A percentile compares a stretch with the other conserved stretches of the same genome.
phyloP scores from a whole-genome alignment of 345 rosid genomes.

The Moringa oleifera region DNA sequence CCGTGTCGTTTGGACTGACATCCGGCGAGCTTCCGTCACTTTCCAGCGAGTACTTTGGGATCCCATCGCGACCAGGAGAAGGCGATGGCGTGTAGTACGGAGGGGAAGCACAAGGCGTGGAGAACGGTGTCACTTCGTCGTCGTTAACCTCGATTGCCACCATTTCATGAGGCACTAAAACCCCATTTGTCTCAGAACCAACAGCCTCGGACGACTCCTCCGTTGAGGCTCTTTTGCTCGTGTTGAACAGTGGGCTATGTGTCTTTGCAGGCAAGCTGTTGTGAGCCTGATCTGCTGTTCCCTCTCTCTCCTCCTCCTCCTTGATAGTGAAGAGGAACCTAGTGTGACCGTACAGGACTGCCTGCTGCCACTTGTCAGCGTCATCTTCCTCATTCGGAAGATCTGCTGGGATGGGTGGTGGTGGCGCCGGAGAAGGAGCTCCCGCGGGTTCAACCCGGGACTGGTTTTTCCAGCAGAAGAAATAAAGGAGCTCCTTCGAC shows the following conservation, averaged over 20 bases:
- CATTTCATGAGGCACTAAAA: background rate
- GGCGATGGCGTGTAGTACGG: conserved; percentile 52
- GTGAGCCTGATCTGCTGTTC: background rate
- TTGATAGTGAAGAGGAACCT: conserved; percentile 59
- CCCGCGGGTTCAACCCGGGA: conserved; percentile 44
- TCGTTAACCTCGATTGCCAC: conserved; percentile 2
- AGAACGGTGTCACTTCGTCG: conserved; percentile 52
- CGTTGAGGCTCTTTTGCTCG: background rate
- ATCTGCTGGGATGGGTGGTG: background rate
- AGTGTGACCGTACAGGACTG: conserved; percentile 41
- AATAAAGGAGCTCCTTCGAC: conserved; percentile 73
- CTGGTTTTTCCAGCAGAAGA: conserved; percentile 64
- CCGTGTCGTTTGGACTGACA: background rate
- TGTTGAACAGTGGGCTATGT: background rate
- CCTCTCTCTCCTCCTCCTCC: conserved; percentile 68
- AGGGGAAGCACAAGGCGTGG: conserved; percentile 67
- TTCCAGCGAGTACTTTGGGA: background rate
- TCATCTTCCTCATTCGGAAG: conserved; percentile 18
- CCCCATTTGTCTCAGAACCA: background rate
- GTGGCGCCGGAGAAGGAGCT: conserved; percentile 14
- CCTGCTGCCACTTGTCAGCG: conserved; percentile 28
- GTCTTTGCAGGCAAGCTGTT: background rate
- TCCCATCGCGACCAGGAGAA: conserved; percentile 41
- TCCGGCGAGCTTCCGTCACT: background rate
- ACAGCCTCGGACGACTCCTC: background rate